A percentile compares a stretch with the other conserved stretches of the same genome.
Evolutionary conservation across 352 stramenopile species (phyloP).

Genomic region (Globisporangium solare): DNA sequence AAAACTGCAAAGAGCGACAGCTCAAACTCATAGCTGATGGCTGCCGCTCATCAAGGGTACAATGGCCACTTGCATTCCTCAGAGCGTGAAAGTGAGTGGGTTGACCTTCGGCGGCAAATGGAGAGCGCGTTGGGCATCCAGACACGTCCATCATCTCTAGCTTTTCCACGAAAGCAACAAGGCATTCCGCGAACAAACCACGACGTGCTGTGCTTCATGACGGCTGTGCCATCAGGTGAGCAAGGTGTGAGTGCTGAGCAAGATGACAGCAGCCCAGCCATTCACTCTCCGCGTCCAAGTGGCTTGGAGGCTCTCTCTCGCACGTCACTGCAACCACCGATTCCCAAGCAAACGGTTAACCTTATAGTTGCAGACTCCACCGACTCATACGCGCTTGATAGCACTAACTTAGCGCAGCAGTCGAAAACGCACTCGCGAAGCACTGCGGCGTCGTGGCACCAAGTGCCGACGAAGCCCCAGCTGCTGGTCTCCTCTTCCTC

Average conservation of each 20-base stretch:
- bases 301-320: no score
- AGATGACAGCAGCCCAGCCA: neutral
- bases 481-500: constrained; percentile 28
- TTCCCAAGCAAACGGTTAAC: no score
- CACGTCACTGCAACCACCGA: no score
- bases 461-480: constrained; percentile 42
- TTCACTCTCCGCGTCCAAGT: no score
- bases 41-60: neutral
- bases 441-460: constrained; percentile 25
- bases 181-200: neutral
- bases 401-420: neutral
- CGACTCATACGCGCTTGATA: no score
- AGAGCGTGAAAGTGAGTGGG: constrained; percentile 1
- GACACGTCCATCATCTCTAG: neutral
- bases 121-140: constrained; percentile 11
- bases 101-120: constrained; percentile 12
- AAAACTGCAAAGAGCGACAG: neutral
- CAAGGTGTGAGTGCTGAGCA: no score
- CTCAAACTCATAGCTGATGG: neutral
- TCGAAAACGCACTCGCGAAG: neutral
- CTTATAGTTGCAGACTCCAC: no score
- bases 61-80: neutral
- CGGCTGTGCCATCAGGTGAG: constrained; percentile 2
- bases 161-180: neutral
- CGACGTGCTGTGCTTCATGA: constrained; percentile 25